A percentile compares a stretch with the other conserved stretches of the same genome.
Evolutionary conservation across 306 rosid genomes (phyloP).

Genomic region (Citrullus amarus): DNA sequence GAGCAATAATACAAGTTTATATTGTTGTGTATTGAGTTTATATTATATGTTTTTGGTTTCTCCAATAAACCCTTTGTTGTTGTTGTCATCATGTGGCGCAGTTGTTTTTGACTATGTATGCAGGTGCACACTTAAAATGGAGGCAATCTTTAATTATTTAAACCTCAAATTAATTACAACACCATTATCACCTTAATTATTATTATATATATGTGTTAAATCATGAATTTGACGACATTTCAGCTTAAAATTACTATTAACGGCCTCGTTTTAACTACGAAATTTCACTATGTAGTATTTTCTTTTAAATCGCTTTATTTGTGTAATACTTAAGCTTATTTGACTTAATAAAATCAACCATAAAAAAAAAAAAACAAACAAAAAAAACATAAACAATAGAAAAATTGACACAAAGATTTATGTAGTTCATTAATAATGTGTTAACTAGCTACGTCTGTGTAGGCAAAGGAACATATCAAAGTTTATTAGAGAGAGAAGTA

Average conservation of each 20-base stretch:
- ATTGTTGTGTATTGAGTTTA: no score
- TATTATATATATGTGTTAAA: background rate
- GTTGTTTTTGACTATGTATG: background rate
- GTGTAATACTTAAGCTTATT: no score
- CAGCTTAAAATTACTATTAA: background rate
- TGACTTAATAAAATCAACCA: no score
- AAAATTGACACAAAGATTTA: no score
- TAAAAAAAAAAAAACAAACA: no score
- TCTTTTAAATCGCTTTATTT: no score
- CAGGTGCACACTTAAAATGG: background rate
- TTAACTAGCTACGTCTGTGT: no score
- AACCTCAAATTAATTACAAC: background rate
- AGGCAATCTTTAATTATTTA: constrained; percentile 2
- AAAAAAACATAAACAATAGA: no score
- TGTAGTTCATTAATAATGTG: no score
- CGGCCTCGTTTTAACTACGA: background rate
- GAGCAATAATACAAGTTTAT: background rate
- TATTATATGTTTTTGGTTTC: background rate
- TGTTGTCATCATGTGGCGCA: constrained; percentile 1
- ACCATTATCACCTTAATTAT: background rate
- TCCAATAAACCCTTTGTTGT: background rate
- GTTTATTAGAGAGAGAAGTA: no score
- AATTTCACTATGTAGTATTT: background rate
- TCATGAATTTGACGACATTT: background rate
- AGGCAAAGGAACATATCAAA: no score